Base-by-base conservation (phyloP, 352 stramenopile genomes). In the Phytophthora chlamydospora region DNA sequence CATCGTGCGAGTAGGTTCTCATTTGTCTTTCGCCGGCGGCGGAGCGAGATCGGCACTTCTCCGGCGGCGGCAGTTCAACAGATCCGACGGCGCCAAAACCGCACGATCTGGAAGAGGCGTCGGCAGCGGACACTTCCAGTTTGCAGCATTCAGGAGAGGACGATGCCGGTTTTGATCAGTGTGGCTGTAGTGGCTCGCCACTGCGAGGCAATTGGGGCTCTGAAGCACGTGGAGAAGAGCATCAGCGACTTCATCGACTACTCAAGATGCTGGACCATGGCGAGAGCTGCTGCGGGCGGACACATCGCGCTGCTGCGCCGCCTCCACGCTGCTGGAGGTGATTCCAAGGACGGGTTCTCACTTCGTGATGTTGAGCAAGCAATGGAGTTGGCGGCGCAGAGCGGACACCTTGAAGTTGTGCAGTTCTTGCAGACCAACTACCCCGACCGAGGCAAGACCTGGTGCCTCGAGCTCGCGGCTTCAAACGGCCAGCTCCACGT, bases 241-340 rank as follows among this genome's bases (percentile, higher is more conserved):
- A 58, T 71, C 38, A 71, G 62, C 31, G 56, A 66, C 13, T 62
- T 16, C 29, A 45, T 66, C 42, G 62, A 71, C 62, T 71, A 71
- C 41, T 66, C 62, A 11, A 55, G 13, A 34, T 54, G 42, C 49
- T 71, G 62, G 62, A 66, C 55, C 21, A 58, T 66, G 42, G 12
- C 38, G n/a, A 62, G 17, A 45, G 62, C 62, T 36, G 62, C 48
- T 14, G 62, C 21, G 11, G 49, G 38, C 0, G 56, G 56, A 24
- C 50, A 66, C 49, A 44, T 66, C 8, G 33, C 14, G 11, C 50
- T 71, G 27, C 38, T 71, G 31, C 39, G 31, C 19, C 34, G 56
- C 17, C 55, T 71, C 8, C 33, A 71, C 17, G 56, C 62, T n/a
- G 41, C 48, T 40, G 54, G 24, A 52, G 32, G 35, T 21, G 50